Conservation (phyloP, 2,329 filamentous ascomycete species). For the Lachnellula arida region DNA sequence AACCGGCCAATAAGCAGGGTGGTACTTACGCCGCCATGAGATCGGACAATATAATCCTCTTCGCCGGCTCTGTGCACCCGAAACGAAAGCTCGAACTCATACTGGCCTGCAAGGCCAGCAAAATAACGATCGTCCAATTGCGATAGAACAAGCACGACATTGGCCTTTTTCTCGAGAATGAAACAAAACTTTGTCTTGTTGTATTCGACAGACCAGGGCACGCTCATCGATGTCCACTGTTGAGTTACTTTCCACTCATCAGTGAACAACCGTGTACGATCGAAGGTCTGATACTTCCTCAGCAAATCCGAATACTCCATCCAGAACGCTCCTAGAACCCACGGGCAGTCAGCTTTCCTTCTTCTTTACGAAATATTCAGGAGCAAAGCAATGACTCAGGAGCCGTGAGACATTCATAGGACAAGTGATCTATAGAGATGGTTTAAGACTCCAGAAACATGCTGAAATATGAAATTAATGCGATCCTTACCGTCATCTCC, state of each 20-base stretch:
- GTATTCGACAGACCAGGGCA: slow-evolving; percentile 57
- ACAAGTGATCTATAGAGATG: no score
- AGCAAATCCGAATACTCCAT: slow-evolving; percentile 59
- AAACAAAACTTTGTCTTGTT: slow-evolving; percentile 57
- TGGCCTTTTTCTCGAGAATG: slow-evolving; percentile 48
- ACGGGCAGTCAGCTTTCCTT: no score
- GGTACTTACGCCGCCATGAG: slow-evolving; percentile 40
- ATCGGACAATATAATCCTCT: slow-evolving; percentile 56
- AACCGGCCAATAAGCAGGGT: not conserved
- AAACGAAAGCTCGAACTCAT: slow-evolving; percentile 42
- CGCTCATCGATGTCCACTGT: slow-evolving; percentile 56
- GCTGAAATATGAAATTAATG: no score
- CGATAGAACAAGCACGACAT: slow-evolving; percentile 53
- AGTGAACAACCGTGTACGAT: slow-evolving; percentile 58
- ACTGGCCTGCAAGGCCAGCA: slow-evolving; percentile 55
- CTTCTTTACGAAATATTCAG: no score
- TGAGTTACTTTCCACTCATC: slow-evolving; percentile 55
- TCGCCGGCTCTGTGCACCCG: slow-evolving; percentile 47
- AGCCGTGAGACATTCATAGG: no score
- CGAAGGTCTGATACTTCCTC: slow-evolving; percentile 54
- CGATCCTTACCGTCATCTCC: slow-evolving; percentile 45
- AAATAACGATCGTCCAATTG: slow-evolving; percentile 60
- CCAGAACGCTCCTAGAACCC: slow-evolving; percentile 48
- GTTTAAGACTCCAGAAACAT: no score
- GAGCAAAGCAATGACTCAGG: no score